Conservation (phyloP, 768 basidiomycete species). For the Termitomyces sp. region DNA sequence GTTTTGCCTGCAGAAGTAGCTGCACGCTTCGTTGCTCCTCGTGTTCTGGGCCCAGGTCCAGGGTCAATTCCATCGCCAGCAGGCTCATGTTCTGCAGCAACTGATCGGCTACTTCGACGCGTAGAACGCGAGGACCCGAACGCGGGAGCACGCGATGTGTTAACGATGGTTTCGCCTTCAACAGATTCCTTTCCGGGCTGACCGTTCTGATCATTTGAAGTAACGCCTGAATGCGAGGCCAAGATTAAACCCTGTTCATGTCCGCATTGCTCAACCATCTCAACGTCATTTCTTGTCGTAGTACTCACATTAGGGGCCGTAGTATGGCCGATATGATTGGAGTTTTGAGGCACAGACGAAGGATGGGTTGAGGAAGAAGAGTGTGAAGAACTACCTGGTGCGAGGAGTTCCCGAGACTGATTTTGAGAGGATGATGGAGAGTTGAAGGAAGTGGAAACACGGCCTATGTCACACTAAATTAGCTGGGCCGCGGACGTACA, state of each 20-base stretch:
- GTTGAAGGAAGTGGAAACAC: neutral
- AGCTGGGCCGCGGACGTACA: conserved; percentile 3
- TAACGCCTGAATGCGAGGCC: conserved; percentile 8
- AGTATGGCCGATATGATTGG: neutral
- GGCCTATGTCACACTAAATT: conserved; percentile 1
- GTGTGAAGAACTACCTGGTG: neutral
- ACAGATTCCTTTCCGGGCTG: neutral
- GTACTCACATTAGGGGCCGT: neutral
- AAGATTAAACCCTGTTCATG: conserved; percentile 13
- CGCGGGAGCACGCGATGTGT: conserved; percentile 2
- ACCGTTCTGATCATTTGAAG: neutral
- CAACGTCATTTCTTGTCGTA: neutral
- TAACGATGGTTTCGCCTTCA: neutral
- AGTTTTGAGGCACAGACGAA: neutral
- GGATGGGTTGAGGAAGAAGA: neutral
- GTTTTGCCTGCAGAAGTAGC: conserved; percentile 7
- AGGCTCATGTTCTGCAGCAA: conserved; percentile 3
- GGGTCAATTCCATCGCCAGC: neutral
- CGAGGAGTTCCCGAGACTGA: neutral
- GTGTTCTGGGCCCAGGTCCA: conserved; percentile 15
- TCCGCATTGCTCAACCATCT: neutral
- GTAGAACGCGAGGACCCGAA: conserved; percentile 14
- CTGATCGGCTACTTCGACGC: conserved; percentile 15
- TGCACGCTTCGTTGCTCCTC: conserved; percentile 14
- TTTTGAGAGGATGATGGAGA: neutral